Conservation (phyloP, 305 asterid species). For the Salvia sclarea region DNA sequence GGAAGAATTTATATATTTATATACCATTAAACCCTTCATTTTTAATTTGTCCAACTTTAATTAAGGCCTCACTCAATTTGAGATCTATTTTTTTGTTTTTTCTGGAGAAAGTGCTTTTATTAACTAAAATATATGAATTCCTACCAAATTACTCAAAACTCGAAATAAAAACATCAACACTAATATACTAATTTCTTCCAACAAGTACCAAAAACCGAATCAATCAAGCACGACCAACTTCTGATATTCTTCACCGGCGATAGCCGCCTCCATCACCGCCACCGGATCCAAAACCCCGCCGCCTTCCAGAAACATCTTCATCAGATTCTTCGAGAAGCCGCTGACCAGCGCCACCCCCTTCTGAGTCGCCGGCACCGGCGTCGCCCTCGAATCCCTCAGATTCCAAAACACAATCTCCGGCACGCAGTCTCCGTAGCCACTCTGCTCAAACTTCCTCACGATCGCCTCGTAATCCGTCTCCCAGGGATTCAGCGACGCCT, state of each 20-base stretch:
- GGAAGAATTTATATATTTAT: too few species aligned
- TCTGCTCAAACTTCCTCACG: constrained; percentile 36
- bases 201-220: too few species aligned
- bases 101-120: too few species aligned
- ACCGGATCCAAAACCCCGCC: constrained; percentile 33
- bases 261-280: constrained; percentile 41
- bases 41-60: too few species aligned
- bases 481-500: constrained; percentile 40
- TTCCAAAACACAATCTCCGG: constrained; percentile 51
- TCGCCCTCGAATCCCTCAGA: constrained; percentile 11
- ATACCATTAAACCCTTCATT: too few species aligned
- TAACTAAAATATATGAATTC: too few species aligned
- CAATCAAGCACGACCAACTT: constrained; percentile 40
- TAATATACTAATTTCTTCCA: too few species aligned
- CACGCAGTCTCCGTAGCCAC: constrained; percentile 35
- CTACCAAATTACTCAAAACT: too few species aligned
- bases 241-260: constrained; percentile 40
- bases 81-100: too few species aligned
- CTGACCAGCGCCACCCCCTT: constrained; percentile 46
- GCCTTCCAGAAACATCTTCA: constrained; percentile 39
- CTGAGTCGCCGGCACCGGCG: constrained; percentile 29
- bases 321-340: constrained; percentile 52
- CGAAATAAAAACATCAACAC: too few species aligned
- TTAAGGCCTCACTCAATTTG: too few species aligned
- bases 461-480: constrained; percentile 30